Conservation (phyloP, 202 grass and related monocot species). For the Carex arenaria region DNA sequence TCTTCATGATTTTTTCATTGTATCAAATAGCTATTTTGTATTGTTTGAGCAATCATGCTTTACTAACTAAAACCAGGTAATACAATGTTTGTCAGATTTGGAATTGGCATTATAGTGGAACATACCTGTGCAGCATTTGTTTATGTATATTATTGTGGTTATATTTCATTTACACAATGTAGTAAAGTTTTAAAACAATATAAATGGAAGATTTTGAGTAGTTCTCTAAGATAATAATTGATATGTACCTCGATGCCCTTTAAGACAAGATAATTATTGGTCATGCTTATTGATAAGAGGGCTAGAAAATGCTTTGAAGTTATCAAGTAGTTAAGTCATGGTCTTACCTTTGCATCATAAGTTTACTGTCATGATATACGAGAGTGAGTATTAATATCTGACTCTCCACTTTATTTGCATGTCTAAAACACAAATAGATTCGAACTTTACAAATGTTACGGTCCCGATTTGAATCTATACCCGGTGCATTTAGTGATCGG, state of each 20-base stretch:
- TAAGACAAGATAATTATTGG: not conserved
- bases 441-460: conserved; percentile 81
- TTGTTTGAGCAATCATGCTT: not conserved
- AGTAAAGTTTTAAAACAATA: not conserved
- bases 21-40: not conserved
- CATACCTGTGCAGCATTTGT: not conserved
- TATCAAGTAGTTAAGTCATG: not conserved
- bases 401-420: conserved; percentile 10
- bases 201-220: not conserved
- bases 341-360: not conserved
- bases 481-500: conserved; percentile 58
- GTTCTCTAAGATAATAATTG: not conserved
- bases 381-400: not conserved
- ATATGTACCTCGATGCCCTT: not conserved
- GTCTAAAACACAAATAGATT: conserved; percentile 54
- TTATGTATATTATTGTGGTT: not conserved
- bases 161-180: not conserved
- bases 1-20: not conserved
- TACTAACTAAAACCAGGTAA: not conserved
- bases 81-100: not conserved
- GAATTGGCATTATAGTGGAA: not conserved
- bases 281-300: not conserved
- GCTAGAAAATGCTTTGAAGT: not conserved
- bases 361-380: not conserved
- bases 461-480: conserved; percentile 84